Base-by-base conservation (phyloP, 148 eudicot species). In the Rhododendron ovatum region DNA sequence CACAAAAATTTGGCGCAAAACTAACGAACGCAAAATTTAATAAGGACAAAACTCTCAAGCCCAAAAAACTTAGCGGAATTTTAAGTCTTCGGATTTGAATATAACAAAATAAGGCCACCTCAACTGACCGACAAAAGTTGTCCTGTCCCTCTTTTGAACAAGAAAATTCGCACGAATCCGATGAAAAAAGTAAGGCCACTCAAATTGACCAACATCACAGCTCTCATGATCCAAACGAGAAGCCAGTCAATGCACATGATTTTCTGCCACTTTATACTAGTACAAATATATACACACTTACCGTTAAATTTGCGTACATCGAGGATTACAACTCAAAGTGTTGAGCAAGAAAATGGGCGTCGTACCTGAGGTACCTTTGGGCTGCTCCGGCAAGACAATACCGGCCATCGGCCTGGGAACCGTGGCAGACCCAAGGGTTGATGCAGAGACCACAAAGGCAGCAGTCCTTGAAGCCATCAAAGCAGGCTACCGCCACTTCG, bases 361-460 rank as follows among this genome's bases (percentile, higher is more conserved):
- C 9, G 63, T 69, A 50, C 71, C 88, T 2, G 76, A 78, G 69
- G 41, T 87, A 37, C 8, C 26, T 78, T 78, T 87, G 88, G 71
- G 86, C 14, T 59, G 43, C n/a, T 83, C 83, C 5, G 84, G 78
- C 43, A 24, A 59, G 48, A 75, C 47, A 5, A 89, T 93, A 67
- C 95, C 94, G n/a, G 84, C 89, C 10, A 81, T 93, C 28, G 94
- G 92, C 26, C 83, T 93, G 37, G 95, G 95, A 43, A 91, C 93
- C 11, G 90, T 88, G 24, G 88, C 88, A 15, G 89, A 87, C 30
- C 95, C 94, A 0, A 91, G 91, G 8, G 91, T 85, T 24, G 53
- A 87, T 30, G 87, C 89, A 4, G 91, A 91, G 30, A 86, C 80
- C 75, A 87, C 87, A 4, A 92, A 87, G 65, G 48, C 87, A n/a